These are phyloP conservation scores for Colletotrichum sp. DNA, from an alignment of 2,329 filamentous ascomycete genomes.

Conservation along the genomic window DNA sequence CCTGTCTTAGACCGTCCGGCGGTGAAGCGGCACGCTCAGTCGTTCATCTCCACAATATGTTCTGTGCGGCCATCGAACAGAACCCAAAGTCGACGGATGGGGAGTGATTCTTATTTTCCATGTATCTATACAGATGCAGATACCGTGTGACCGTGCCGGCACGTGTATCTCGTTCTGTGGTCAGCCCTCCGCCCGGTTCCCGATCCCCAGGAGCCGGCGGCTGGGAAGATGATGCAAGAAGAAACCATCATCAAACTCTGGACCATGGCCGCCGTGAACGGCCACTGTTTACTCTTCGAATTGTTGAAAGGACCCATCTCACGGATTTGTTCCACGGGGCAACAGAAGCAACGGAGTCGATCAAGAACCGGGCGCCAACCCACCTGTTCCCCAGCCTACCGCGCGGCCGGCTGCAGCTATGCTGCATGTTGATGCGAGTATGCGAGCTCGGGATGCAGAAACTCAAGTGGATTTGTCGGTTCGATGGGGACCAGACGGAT, in stretches of 20 bases:
- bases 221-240: background rate
- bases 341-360: constrained; percentile 13
- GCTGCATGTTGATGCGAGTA: constrained; percentile 7
- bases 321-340: constrained; percentile 12
- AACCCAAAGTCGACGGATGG: background rate
- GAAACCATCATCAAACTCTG: background rate
- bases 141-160: background rate
- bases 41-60: constrained; percentile 17
- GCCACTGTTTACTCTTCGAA: constrained; percentile 1
- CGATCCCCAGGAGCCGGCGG: background rate
- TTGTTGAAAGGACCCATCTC: background rate
- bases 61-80: constrained; percentile 1
- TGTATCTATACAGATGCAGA: background rate
- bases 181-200: background rate
- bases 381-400: constrained; percentile 15
- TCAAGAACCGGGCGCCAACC: background rate
- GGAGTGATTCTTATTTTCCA: background rate
- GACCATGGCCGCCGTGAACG: background rate
- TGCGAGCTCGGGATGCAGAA: background rate
- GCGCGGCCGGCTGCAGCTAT: constrained; percentile 11
- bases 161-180: constrained; percentile 12
- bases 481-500: background rate
- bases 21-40: constrained; percentile 19
- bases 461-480: background rate
- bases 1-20: constrained; percentile 14